Evolutionary conservation across 2,329 filamentous ascomycete genomes (phyloP), one percentile per base, ranked within the genome.

Genomic region (Claviceps sp.): DNA sequence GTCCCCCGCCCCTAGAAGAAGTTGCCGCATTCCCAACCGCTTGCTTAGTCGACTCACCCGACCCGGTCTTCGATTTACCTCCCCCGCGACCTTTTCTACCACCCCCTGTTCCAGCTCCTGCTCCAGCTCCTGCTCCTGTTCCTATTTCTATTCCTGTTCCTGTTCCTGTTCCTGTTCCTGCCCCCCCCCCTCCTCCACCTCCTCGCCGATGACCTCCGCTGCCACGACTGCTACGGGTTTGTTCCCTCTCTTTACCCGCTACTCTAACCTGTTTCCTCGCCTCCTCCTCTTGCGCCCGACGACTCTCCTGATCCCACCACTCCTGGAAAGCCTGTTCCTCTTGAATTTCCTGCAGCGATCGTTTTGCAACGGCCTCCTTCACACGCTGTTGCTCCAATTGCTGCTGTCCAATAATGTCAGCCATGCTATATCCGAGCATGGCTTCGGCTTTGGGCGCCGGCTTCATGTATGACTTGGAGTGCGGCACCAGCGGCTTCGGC

Each of bases 271-370:
- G 61, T 48, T 69, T 65, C 45, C 68, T 62, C 3, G 74, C 73
- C 55, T 79, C 77, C 54, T 81, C 80, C 57, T 84, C 79, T 56
- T 84, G 83, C 39, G 85, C 79, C 29, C 86, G 76, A 54, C 77
- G 76, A 60, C 83, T 88, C 66, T 95, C 90, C 55, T 86, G 82
- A 58, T 94, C 88, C 89, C 89, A 95, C 89, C 90, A 95, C 64
- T 94, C 83, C 64, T 96, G 88, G 64, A 98, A 98, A 49, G 88
- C 88, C 63, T 98, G 93, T 67, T 98, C 93, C 57, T 93, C 82
- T 65, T 98, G 93, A 53, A 98, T 98, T 56, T 97, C 93, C 62
- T 94, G 83, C 34, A 98, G 71, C 56, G 87, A 93, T 52, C 91
- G 79, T 68, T 95, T 96, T 2, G 89, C 87, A 11, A 83, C 83